Conservation (phyloP, 2,329 filamentous ascomycete genomes). For the Mollisia scopiformis region DNA sequence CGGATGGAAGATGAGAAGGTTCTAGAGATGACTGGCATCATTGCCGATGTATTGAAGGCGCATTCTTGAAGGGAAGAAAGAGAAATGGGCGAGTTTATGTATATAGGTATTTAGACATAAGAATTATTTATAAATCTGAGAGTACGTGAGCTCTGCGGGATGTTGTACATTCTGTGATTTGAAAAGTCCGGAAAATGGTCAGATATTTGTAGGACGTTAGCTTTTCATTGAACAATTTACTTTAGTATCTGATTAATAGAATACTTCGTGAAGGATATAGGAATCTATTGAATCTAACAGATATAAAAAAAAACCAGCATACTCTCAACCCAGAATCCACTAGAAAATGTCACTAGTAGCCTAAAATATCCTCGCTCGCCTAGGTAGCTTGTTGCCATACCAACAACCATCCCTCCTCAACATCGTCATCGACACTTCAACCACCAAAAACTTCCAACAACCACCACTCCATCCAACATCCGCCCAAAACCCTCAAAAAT, state of each 20-base stretch:
- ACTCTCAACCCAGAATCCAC: no score
- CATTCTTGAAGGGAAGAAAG: neutral
- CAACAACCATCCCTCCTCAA: slow-evolving; percentile 3
- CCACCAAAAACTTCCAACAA: neutral
- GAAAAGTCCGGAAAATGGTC: neutral
- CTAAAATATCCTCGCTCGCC: neutral
- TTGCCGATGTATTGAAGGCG: slow-evolving; percentile 37
- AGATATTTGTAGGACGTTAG: no score
- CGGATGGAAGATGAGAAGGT: slow-evolving; percentile 37
- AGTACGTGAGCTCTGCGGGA: no score
- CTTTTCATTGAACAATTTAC: no score
- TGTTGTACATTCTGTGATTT: neutral
- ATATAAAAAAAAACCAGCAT: no score
- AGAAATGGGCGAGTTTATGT: neutral
- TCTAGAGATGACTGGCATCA: slow-evolving; percentile 41
- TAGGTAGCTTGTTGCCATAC: neutral
- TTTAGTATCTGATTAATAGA: no score
- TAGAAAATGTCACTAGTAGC: neutral
- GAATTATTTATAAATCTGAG: neutral
- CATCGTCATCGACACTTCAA: slow-evolving; percentile 1
- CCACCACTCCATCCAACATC: neutral
- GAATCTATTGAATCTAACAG: no score
- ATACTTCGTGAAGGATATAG: no score
- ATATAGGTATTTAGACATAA: neutral
- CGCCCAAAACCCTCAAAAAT: slow-evolving; percentile 31